phyloP scores from a whole-genome alignment of 2,329 filamentous ascomycete genomes.

The Ampelomyces quisqualis region DNA sequence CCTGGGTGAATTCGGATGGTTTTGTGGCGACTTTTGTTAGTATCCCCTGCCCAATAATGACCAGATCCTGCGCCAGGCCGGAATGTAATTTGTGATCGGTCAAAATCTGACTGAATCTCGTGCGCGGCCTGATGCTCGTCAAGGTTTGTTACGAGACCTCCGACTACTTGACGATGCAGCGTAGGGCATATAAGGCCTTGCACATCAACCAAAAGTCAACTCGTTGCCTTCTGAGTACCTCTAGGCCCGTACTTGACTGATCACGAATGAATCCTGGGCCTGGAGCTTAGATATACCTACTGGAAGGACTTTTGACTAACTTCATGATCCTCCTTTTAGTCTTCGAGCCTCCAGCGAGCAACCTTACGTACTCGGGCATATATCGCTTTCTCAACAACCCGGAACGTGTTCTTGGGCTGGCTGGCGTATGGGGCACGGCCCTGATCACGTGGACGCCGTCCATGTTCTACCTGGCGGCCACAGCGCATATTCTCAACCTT shows the following conservation, averaged over 20 bases:
- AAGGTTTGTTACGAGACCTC: too few species aligned
- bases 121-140: too few species aligned
- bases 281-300: too few species aligned
- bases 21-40: conserved; percentile 87
- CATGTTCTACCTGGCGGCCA: conserved; percentile 81
- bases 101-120: neutral
- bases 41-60: too few species aligned
- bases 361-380: conserved; percentile 89
- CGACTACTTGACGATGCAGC: too few species aligned
- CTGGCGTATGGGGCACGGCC: conserved; percentile 92
- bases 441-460: conserved; percentile 87
- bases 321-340: conserved; percentile 45
- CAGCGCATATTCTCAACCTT: conserved; percentile 82
- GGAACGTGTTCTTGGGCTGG: conserved; percentile 87
- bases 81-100: too few species aligned
- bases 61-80: neutral
- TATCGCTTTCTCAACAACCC: conserved; percentile 98
- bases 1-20: conserved; percentile 97
- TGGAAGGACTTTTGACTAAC: too few species aligned
- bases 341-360: conserved; percentile 81
- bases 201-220: too few species aligned
- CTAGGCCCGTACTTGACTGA: too few species aligned
- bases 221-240: too few species aligned
- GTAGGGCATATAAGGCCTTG: too few species aligned
- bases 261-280: too few species aligned